Conservation (phyloP, 2,329 filamentous ascomycete species). For the Metarhizium robertsii region DNA sequence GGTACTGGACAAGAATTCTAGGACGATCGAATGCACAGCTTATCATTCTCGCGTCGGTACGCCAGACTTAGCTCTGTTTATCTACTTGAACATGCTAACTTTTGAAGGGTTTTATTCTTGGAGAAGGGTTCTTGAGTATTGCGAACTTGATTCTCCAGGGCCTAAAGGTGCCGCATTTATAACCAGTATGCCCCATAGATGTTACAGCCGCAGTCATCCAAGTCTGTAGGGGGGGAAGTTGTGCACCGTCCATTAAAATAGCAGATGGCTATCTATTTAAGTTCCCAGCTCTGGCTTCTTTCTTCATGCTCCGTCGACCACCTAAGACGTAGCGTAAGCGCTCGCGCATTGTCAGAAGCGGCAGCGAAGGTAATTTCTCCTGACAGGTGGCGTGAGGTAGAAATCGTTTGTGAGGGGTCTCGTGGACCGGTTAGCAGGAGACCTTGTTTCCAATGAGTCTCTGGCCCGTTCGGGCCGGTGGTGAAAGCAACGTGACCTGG, state of each 20-base stretch:
- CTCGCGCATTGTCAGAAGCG: slow-evolving; percentile 59
- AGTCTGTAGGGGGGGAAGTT: neutral
- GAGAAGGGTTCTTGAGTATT: slow-evolving; percentile 87
- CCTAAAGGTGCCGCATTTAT: slow-evolving; percentile 64
- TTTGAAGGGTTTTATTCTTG: slow-evolving; percentile 70
- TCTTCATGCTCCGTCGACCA: slow-evolving; percentile 44
- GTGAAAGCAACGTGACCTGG: slow-evolving; percentile 72
- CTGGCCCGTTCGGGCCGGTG: slow-evolving; percentile 65
- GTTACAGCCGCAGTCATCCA: neutral
- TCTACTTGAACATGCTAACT: slow-evolving; percentile 1
- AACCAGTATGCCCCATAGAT: slow-evolving; percentile 5
- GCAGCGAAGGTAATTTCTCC: slow-evolving; percentile 65
- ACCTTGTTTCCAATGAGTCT: slow-evolving; percentile 88
- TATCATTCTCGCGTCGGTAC: slow-evolving; percentile 72
- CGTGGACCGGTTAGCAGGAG: slow-evolving; percentile 60
- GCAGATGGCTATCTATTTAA: slow-evolving; percentile 25
- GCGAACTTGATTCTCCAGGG: slow-evolving; percentile 79
- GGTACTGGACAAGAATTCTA: slow-evolving; percentile 61
- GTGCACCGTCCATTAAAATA: neutral
- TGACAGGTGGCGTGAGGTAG: slow-evolving; percentile 47
- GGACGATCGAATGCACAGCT: slow-evolving; percentile 59
- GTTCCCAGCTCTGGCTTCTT: slow-evolving; percentile 40
- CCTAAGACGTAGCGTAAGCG: slow-evolving; percentile 52
- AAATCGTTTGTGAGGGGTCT: slow-evolving; percentile 34
- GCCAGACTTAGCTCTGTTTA: slow-evolving; percentile 13